These are phyloP conservation scores for Linderniella brevidens DNA, from an alignment of 257 asterid genomes.

Conservation along the genomic window DNA sequence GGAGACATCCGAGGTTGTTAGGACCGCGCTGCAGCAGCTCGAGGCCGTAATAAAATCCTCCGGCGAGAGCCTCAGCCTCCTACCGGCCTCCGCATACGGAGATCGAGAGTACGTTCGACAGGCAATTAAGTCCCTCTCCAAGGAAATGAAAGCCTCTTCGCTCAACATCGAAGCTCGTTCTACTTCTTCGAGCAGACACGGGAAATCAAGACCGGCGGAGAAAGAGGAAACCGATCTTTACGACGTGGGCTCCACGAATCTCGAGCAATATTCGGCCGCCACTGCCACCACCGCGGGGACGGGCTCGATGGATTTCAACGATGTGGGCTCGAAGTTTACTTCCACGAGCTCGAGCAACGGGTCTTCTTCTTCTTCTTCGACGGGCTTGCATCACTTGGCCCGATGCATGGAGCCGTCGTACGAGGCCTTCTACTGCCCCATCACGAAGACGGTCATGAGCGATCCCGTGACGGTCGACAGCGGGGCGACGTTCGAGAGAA, in stretches of 20 bases:
- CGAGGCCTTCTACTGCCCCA: slow-evolving; percentile 60
- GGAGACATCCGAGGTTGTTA: slow-evolving; percentile 16
- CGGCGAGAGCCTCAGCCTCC: slow-evolving; percentile 37
- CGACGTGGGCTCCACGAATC: slow-evolving; percentile 26
- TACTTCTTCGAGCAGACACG: too few relatives aligned
- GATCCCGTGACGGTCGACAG: slow-evolving; percentile 65
- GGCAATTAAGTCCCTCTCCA: slow-evolving; percentile 42
- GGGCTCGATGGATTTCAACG: too few relatives aligned
- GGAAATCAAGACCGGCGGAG: too few relatives aligned
- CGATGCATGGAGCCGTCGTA: slow-evolving; percentile 58
- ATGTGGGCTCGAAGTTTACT: too few relatives aligned
- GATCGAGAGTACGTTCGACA: slow-evolving; percentile 26
- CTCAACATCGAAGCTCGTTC: slow-evolving; percentile 11
- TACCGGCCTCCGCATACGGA: slow-evolving; percentile 26
- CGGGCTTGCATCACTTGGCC: slow-evolving; percentile 27
- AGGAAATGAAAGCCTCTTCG: slow-evolving; percentile 38
- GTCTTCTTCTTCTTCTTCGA: slow-evolving; percentile 13
- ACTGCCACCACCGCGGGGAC: slow-evolving; percentile 14
- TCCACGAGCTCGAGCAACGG: slow-evolving; percentile 13
- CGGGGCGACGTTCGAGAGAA: slow-evolving; percentile 61
- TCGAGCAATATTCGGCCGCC: slow-evolving; percentile 13
- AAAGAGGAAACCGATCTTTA: slow-evolving; percentile 66
- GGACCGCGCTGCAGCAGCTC: slow-evolving; percentile 23
- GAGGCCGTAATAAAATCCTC: slow-evolving; percentile 31
- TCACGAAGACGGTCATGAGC: slow-evolving; percentile 53